Evolutionary conservation across 176 grass and related monocot genomes (phyloP).

Genomic region (Carex littledalei): DNA sequence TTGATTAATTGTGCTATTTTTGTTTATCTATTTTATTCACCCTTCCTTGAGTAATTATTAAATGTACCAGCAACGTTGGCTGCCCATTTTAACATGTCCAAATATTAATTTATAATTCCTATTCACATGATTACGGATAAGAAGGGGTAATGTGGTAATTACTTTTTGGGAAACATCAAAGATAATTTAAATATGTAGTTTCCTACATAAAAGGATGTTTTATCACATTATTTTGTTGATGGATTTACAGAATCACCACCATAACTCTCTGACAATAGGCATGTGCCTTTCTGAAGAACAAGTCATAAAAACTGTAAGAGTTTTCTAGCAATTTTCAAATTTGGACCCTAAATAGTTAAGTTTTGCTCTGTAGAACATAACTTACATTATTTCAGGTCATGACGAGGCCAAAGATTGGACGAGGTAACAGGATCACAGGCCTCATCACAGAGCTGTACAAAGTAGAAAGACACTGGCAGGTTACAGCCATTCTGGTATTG

Average conservation of each 20-base stretch:
- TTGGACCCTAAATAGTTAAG: background rate
- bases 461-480: slow-evolving; percentile 54
- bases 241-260: slow-evolving; percentile 36
- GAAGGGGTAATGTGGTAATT: background rate
- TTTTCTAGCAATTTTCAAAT: background rate
- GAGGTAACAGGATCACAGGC: slow-evolving; percentile 54
- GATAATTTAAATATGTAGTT: background rate
- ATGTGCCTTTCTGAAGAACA: slow-evolving; percentile 72
- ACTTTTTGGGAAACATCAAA: background rate
- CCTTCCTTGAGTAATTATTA: background rate
- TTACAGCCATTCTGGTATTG: slow-evolving; percentile 87
- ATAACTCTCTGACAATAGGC: slow-evolving; percentile 63
- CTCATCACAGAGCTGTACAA: slow-evolving; percentile 43
- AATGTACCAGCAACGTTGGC: background rate
- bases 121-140: background rate
- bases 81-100: background rate
- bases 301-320: slow-evolving; percentile 61
- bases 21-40: background rate
- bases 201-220: background rate
- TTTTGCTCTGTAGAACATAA: slow-evolving; percentile 7
- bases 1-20: background rate
- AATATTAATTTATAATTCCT: background rate
- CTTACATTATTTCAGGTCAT: slow-evolving; percentile 40
- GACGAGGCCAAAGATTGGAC: slow-evolving; percentile 51
- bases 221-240: slow-evolving; percentile 22